Evolutionary conservation across 345 rosid species (phyloP).

Genomic region (Passiflora organensis): DNA sequence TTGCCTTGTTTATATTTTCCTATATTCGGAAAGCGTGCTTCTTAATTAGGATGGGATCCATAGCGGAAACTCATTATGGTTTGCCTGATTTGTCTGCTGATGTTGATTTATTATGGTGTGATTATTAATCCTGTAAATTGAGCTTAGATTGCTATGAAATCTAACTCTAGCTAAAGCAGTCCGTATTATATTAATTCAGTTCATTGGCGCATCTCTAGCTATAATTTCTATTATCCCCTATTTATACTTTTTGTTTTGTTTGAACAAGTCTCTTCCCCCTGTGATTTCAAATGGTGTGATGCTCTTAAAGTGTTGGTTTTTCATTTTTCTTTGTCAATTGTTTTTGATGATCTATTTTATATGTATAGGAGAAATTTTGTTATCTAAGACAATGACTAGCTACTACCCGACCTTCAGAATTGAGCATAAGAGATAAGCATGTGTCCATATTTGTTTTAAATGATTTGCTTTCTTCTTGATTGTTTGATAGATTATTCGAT

Average conservation of each 20-base stretch:
- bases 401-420: constrained; percentile 28
- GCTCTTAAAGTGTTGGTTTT: background rate
- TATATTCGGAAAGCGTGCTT: too few relatives aligned
- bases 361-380: constrained; percentile 26
- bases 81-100: too few relatives aligned
- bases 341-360: constrained; percentile 20
- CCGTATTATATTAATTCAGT: too few relatives aligned
- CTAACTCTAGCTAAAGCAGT: background rate
- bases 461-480: background rate
- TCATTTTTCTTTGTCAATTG: background rate
- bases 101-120: too few relatives aligned
- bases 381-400: constrained; percentile 23
- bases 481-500: constrained; percentile 10
- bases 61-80: too few relatives aligned
- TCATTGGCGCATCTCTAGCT: too few relatives aligned
- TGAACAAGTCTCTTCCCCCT: too few relatives aligned
- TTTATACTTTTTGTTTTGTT: too few relatives aligned
- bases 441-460: constrained; percentile 14
- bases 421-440: constrained; percentile 39
- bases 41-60: too few relatives aligned
- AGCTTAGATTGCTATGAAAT: background rate
- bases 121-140: too few relatives aligned
- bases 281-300: too few relatives aligned
- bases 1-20: background rate
- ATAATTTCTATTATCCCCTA: too few relatives aligned